Evolutionary conservation across 2,329 filamentous ascomycete species (phyloP), one percentile per base, ranked within the genome.

Genomic region (Blastomyces silverae): DNA sequence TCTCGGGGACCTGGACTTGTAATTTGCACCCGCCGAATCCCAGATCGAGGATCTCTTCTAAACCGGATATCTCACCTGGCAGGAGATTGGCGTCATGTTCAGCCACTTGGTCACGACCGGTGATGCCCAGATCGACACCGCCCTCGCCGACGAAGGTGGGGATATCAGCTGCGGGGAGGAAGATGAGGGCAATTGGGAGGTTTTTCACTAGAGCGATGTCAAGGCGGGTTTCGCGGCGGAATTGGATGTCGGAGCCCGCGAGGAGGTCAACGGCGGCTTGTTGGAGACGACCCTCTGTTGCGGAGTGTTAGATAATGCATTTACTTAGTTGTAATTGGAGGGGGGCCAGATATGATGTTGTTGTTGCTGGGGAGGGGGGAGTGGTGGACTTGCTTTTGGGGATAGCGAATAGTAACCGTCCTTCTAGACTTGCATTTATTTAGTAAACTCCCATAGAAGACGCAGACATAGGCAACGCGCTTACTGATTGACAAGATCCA

Each of bases 151-250:
- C 92, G 74, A 97, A 97, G 50, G 92, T 96, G 5, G 94, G 94
- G 74, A 99, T 99, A 76, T 99, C 94, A 70, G 92, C 92, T 48
- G 93, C 94, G 39, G 94, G 94, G 34, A 99, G 89, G 82, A 99
- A 99, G 74, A 99, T 88, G 66, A 99, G 89, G 20, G 94, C 94
- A 72, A 99, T 91, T 46, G 90, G 91, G 37, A 94, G 87, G 80
- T 99, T 99, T 83, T 97, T 96, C 75, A 97, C 94, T 34, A 99
- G 88, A 20, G 94, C 94, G 61, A 99, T 97, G 77, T 99, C 94
- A 72, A 97, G 90, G 66, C 94, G 89, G 76, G 89, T 92, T 82
- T 97, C 92, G 74, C 94, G 89, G 76, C 90, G 88, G 82, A 99
- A 99, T 78, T 99, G 92, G 72, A 99, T 93, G 77, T 99, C 94